These are phyloP conservation scores for Acer campestre DNA, from an alignment of 345 rosid species.

Conservation along the genomic window DNA sequence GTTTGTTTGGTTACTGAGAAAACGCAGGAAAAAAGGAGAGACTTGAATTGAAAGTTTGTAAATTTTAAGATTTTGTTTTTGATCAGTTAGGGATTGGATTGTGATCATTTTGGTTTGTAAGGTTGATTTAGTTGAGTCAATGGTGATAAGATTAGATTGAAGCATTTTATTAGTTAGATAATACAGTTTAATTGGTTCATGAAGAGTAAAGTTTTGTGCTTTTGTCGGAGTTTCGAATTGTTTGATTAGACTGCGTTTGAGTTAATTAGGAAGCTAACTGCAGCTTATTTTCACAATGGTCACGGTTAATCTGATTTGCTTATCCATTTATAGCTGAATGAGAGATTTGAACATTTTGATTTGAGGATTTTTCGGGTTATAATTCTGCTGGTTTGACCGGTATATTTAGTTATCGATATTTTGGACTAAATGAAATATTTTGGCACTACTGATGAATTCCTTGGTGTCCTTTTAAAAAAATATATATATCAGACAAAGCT, in stretches of 20 bases:
- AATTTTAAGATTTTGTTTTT: neutral
- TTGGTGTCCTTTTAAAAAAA: neutral
- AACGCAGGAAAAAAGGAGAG: neutral
- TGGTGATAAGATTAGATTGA: neutral
- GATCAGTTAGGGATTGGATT: neutral
- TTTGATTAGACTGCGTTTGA: neutral
- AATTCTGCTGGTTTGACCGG: neutral
- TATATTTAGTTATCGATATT: neutral
- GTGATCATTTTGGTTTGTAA: neutral
- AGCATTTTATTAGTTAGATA: neutral
- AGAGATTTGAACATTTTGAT: neutral
- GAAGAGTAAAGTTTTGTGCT: neutral
- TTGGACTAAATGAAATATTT: neutral
- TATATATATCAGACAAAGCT: slow-evolving; percentile 9
- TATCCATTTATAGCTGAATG: neutral
- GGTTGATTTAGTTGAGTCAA: neutral
- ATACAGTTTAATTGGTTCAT: neutral
- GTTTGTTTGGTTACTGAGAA: neutral
- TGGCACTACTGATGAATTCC: neutral
- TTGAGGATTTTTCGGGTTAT: neutral
- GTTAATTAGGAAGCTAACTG: neutral
- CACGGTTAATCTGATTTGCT: neutral
- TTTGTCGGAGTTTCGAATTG: neutral
- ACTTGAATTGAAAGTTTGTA: neutral
- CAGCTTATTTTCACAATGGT: neutral